Base-by-base conservation (phyloP, 2,329 filamentous ascomycete genomes). In the Monosporascus sp. region DNA sequence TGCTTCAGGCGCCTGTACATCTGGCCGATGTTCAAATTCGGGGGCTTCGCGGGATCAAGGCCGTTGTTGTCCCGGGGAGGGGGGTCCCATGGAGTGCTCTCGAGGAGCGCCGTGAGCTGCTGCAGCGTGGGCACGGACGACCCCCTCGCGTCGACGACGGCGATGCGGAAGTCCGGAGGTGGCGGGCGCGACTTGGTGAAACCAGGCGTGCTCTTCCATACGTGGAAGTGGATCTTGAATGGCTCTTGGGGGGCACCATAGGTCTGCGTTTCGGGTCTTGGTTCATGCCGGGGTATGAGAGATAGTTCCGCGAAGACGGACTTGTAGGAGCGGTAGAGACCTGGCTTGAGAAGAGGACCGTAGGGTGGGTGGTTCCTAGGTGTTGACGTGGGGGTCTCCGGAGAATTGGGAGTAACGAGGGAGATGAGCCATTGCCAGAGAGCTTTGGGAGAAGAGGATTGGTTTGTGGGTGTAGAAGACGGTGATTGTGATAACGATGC, bases 161-260 rank as follows among this genome's bases (percentile, higher is more conserved):
- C 88, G 55, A 97, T 80, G 54, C 87, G 85, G 70, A 96, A 97
- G 67, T 97, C 89, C 0, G 93, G 91, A 0, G 80, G 67, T 0
- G 87, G 87, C 1, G 89, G 91, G 5, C 80, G 82, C n/a, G 85
- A 83, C 71, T 97, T 97, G 60, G 86, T 85, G 74, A 93, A 94
- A 1, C 79, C 75, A 9, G 61, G 78, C 68, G 68, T 70, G 15
- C 87, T 83, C 68, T 93, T 95, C 85, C 89, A 97, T 55, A 96
- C 78, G 69, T 95, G 79, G 71, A 85, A 96, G 58, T 87, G 83
- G 37, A 96, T 75, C 56, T 82, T 81, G 74, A 89, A 96, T 0
- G 87, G 85, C 14, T 77, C 73, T 28, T 72, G 59, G 5, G 68
- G 61, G 7, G 66, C 58, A 14, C 55, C 57, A 3, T 61, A 57